These are phyloP conservation scores for Tilletia setariae DNA, from an alignment of 1,284 basidiomycete genomes.

Conservation along the genomic window DNA sequence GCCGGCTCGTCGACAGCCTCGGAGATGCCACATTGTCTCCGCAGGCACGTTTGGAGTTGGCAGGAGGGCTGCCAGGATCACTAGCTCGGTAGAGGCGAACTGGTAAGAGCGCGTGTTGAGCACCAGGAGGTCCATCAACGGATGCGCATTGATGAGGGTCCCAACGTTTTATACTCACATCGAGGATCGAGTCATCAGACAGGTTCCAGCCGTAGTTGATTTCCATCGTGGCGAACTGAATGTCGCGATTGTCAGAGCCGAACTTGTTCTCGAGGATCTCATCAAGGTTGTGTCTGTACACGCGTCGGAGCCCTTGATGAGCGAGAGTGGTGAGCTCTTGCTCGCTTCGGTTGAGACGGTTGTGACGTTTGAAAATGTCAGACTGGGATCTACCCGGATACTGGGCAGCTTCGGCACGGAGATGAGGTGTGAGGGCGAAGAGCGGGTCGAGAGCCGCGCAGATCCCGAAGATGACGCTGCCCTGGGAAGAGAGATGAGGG, in stretches of 20 bases:
- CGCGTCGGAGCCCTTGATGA: background rate
- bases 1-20: slow-evolving; percentile 25
- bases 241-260: slow-evolving; percentile 25
- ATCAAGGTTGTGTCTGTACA: slow-evolving; percentile 30
- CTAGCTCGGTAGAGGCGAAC: slow-evolving; percentile 19
- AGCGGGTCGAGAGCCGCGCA: background rate
- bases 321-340: background rate
- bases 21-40: slow-evolving; percentile 30
- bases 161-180: slow-evolving; percentile 21
- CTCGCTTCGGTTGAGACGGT: background rate
- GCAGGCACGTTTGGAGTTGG: slow-evolving; percentile 19
- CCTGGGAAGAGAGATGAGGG: background rate
- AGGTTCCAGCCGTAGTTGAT: slow-evolving; percentile 34
- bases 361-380: background rate
- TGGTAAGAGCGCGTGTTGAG: background rate
- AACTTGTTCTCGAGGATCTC: slow-evolving; percentile 22
- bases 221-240: slow-evolving; percentile 27
- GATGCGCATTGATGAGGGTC: too few species aligned
- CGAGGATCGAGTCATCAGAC: slow-evolving; percentile 17
- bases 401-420: slow-evolving; percentile 1
- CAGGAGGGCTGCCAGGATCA: slow-evolving; percentile 24
- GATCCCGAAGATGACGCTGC: slow-evolving; percentile 7
- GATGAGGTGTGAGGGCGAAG: background rate
- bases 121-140: too few species aligned
- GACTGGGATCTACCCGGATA: background rate